Conservation (phyloP, 176 grass and related monocot genomes). For the Zizania latifolia region DNA sequence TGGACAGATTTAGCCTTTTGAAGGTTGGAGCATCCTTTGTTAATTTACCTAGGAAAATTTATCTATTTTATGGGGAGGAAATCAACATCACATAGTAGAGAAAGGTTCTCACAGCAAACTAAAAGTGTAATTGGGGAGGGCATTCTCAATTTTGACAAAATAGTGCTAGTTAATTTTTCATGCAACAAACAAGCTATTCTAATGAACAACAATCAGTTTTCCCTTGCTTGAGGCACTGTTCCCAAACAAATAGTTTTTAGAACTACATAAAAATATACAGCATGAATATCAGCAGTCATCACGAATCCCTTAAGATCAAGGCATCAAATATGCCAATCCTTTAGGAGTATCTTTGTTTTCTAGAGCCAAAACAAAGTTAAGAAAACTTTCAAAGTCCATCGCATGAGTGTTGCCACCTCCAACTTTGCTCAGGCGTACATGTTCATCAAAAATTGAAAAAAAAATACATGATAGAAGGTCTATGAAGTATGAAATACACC, state of each 20-base stretch:
- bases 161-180: too few relatives aligned
- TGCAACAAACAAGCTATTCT: neutral
- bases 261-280: constrained; percentile 12
- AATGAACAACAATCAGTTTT: neutral
- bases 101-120: too few relatives aligned
- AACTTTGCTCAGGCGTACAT: constrained; percentile 83
- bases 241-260: neutral
- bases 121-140: too few relatives aligned
- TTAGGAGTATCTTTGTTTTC: too few relatives aligned
- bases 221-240: neutral
- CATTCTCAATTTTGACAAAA: too few relatives aligned
- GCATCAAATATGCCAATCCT: constrained; percentile 88
- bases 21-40: too few relatives aligned
- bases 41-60: too few relatives aligned
- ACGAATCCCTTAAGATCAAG: constrained; percentile 92
- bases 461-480: too few relatives aligned
- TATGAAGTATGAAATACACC: neutral
- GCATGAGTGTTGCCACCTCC: constrained; percentile 76
- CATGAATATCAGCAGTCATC: constrained; percentile 91
- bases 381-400: constrained; percentile 98
- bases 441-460: constrained; percentile 87
- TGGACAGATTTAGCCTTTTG: too few relatives aligned
- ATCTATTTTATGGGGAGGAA: too few relatives aligned
- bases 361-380: too few relatives aligned
- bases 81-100: too few relatives aligned